Conservation (phyloP, 139 green algal species). For the Picochlorum sp. region DNA sequence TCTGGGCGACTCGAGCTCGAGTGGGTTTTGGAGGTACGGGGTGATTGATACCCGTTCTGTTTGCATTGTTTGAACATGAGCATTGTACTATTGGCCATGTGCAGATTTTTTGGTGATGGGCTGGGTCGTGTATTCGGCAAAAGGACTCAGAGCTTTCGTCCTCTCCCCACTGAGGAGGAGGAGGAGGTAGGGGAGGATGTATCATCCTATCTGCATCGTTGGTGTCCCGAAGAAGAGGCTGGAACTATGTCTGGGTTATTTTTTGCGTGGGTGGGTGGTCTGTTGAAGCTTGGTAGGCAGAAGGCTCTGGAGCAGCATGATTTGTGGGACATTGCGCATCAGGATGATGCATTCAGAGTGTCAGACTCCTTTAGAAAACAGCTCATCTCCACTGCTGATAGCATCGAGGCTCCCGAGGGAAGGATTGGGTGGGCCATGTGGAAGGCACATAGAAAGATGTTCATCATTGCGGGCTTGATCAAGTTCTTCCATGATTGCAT, state of each 20-base stretch:
- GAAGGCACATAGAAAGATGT: slow-evolving; percentile 18
- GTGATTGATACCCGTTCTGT: too few relatives aligned
- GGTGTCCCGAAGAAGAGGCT: slow-evolving; percentile 61
- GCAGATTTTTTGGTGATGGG: too few relatives aligned
- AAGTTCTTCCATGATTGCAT: slow-evolving; percentile 71
- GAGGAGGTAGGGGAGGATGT: not conserved
- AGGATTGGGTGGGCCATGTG: slow-evolving; percentile 32
- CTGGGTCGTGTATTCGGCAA: too few relatives aligned
- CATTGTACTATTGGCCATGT: too few relatives aligned
- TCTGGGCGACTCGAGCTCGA: too few relatives aligned
- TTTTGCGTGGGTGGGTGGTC: slow-evolving; percentile 52
- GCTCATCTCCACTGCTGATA: slow-evolving; percentile 32
- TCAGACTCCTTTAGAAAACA: slow-evolving; percentile 34
- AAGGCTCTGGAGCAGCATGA: slow-evolving; percentile 70
- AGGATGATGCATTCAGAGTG: slow-evolving; percentile 43
- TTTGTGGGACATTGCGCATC: slow-evolving; percentile 58
- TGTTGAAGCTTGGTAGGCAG: slow-evolving; percentile 46
- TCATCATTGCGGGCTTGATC: slow-evolving; percentile 39
- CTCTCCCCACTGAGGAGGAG: not conserved
- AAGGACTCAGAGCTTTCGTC: not conserved
- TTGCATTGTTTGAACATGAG: too few relatives aligned
- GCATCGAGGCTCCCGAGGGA: slow-evolving; percentile 8
- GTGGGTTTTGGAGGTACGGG: too few relatives aligned
- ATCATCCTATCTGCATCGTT: not conserved
- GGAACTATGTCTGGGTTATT: slow-evolving; percentile 40